phyloP scores from a whole-genome alignment of 2,329 filamentous ascomycete genomes.

The Exophiala spinifera region DNA sequence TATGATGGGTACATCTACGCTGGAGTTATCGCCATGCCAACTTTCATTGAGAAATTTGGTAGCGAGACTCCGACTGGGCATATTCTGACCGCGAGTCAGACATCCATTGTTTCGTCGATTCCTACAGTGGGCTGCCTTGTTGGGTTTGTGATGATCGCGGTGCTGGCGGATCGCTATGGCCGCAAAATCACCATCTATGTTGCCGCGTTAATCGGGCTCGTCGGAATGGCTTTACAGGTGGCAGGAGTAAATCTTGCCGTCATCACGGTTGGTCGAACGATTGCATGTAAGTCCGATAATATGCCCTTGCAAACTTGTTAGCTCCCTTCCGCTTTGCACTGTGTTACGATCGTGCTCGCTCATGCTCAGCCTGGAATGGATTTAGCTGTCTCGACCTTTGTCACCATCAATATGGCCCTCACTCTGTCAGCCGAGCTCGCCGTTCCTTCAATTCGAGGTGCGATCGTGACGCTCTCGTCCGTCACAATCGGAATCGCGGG shows the following conservation, averaged over 20 bases:
- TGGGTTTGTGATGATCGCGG: not conserved
- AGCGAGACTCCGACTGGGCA: not conserved
- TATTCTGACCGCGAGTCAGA: not conserved
- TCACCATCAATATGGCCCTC: not conserved
- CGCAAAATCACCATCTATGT: not conserved
- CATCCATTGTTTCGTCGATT: not conserved
- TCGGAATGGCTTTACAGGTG: not conserved
- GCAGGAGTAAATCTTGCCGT: not conserved
- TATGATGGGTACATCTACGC: not conserved
- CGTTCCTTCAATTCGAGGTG: not conserved
- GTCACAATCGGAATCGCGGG: not conserved
- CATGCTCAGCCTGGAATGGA: no score
- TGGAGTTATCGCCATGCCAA: not conserved
- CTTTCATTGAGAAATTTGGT: not conserved
- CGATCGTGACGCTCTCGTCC: not conserved
- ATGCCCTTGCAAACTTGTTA: no score
- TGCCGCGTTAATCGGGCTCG: not conserved
- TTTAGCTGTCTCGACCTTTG: not conserved
- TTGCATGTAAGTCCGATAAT: no score
- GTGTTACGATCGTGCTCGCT: no score
- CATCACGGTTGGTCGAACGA: not conserved
- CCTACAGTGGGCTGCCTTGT: not conserved
- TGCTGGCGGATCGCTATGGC: not conserved
- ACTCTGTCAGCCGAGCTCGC: not conserved
- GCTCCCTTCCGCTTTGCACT: not conserved